Base-by-base conservation (phyloP, 306 rosid genomes). In the Corylus americana region DNA sequence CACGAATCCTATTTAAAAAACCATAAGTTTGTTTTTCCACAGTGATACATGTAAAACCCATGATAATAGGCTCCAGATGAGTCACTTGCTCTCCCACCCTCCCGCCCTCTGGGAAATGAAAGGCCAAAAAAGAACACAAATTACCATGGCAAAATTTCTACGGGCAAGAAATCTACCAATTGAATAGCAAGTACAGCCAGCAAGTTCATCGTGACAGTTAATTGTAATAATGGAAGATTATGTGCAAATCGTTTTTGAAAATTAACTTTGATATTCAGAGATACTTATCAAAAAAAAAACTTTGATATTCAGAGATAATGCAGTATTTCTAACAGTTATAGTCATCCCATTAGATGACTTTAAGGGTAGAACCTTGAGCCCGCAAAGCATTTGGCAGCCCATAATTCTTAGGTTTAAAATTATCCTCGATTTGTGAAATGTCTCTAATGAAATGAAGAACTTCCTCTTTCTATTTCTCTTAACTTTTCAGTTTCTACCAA, bases 1-100 rank as follows among this genome's bases (percentile, higher is more conserved):
- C 7, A 49, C 47, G 71, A 51, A 55, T 76, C 77, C 66, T 2
- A 1, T 59, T 55, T 62, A 80, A 66, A 74, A 68, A 49, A 67
- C 45, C 57, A 39, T 53, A 53, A 31, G 45, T 59, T 68, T 59
- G 61, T 45, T 47, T 74, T 55, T 45, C 78, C 37, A 31, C 18
- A 61, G 11, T 66, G 35, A 31, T 44, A 62, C 69, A 66, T 8
- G 71, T 66, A 66, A 66, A 64, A 17, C 20, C 25, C 48, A 37
- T 35, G 48, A 37, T 66, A 35, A 66, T 66, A 66, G 39, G 49
- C 22, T 37, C 25, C 0, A 66, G 22, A 66, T 16, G 39, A 37
- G 70, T 13, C 70, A 63, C 44, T 63, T 31, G 70, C 70, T 63
- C 45, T 16, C 18, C 17, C n/a, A 44, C 3, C 12, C 69, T 62